Evolutionary conservation across 2,329 filamentous ascomycete genomes (phyloP).

Genomic region (Fusarium chaquense): DNA sequence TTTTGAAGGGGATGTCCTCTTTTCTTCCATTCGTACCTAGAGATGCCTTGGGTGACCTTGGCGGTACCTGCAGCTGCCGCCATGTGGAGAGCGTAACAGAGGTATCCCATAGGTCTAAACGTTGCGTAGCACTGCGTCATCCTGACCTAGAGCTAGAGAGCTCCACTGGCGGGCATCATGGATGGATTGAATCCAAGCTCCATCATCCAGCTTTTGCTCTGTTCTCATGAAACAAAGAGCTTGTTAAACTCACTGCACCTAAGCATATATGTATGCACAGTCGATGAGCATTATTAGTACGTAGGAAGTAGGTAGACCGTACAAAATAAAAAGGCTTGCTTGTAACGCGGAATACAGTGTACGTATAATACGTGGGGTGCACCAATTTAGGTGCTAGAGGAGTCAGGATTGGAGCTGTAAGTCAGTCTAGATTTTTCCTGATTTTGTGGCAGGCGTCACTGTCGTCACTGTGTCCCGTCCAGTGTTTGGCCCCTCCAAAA

Average conservation of each 20-base stretch:
- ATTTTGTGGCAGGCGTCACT: slow-evolving; percentile 33
- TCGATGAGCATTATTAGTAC: slow-evolving; percentile 16
- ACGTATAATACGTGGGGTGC: slow-evolving; percentile 11
- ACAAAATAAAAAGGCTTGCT: slow-evolving; percentile 4
- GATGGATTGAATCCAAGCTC: slow-evolving; percentile 39
- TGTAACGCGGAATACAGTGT: slow-evolving; percentile 6
- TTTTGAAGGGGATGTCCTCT: not conserved
- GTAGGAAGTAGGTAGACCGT: slow-evolving; percentile 28
- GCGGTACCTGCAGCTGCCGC: slow-evolving; percentile 27
- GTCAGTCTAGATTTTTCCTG: slow-evolving; percentile 24
- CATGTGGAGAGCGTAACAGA: not conserved
- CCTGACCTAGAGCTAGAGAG: slow-evolving; percentile 34
- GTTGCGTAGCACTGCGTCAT: slow-evolving; percentile 39
- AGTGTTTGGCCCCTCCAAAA: slow-evolving; percentile 39
- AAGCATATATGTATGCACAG: not conserved
- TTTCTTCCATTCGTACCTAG: not conserved
- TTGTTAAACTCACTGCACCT: not conserved
- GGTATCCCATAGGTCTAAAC: slow-evolving; percentile 29
- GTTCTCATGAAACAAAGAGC: slow-evolving; percentile 4
- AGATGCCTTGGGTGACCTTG: slow-evolving; percentile 26
- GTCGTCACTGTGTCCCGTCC: slow-evolving; percentile 36
- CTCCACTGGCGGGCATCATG: slow-evolving; percentile 36
- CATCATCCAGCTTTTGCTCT: slow-evolving; percentile 28
- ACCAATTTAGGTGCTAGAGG: slow-evolving; percentile 2
- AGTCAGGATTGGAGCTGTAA: slow-evolving; percentile 5